Evolutionary conservation across 1,139 yeast genomes (phyloP), one percentile per base, ranked within the genome.

Genomic region (Blastobotrys raffinosifermentans): DNA sequence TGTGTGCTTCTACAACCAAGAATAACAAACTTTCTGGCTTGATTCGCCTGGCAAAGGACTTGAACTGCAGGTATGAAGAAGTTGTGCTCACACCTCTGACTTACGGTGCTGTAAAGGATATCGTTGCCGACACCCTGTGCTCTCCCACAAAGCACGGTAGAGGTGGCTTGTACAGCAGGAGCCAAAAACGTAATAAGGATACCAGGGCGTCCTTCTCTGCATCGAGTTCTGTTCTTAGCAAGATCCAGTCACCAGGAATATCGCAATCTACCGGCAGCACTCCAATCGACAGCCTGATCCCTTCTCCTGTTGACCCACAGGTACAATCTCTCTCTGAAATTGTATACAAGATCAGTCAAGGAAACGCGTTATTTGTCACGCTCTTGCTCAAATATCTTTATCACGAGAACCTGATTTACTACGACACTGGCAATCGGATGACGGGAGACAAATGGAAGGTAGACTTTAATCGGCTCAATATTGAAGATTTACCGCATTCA

Each of bases 351-450:
- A 48, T 49, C 21, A 51, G 60, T 0, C 45, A 48, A 9, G 65
- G 65, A 2, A 59, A 58, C 32, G 58, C 63, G 5, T 42, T 60
- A 8, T 48, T 53, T 34, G 48, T 55, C 10, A 35, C 45, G 4
- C 34, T 52, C 13, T 38, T 53, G 26, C 43, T 54, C 14, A 42
- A 52, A 10, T 51, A 49, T 21, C 43, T 56, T 27, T 43, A 47
- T 29, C 43, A 44, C 27, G 51, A 51, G 17, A 47, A 48, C 18
- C 45, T 44, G 26, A 49, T 54, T 29, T 50, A 50, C 31, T 47
- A 45, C 18, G 54, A 50, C 32, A 40, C 46, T 18, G 41, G 35
- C 23, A 49, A 43, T 23, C 35, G 54, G 19, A 31, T 41, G 10
- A 40, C 44, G 4, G 51, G 55, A 3, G 53, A 53, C 23, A 43